Percentiles rank a stretch among this genome's conserved stretches.
phyloP scores from a whole-genome alignment of 345 rosid genomes.

The Syzygium grande region DNA sequence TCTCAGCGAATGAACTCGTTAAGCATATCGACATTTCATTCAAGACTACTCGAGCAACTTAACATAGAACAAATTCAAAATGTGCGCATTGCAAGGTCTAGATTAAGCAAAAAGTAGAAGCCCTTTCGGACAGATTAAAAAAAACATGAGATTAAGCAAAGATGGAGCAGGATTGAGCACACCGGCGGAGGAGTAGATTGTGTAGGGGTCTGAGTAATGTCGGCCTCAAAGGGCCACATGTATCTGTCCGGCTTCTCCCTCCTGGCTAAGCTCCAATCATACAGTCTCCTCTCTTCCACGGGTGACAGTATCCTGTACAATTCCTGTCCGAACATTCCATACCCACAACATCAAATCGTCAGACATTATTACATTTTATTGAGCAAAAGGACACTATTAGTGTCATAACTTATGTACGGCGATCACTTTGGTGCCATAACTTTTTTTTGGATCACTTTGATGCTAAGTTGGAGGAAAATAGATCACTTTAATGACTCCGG shows the following conservation, averaged over 20 bases:
- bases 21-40: not conserved
- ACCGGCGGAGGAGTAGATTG: conserved; percentile 59
- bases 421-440: too few relatives aligned
- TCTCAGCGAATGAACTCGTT: not conserved
- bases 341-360: not conserved
- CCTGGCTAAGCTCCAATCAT: conserved; percentile 90
- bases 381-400: too few relatives aligned
- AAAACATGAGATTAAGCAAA: not conserved
- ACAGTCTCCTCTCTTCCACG: conserved; percentile 69
- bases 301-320: conserved; percentile 58
- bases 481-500: too few relatives aligned
- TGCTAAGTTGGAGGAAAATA: too few relatives aligned
- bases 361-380: fast-evolving
- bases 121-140: too few relatives aligned
- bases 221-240: conserved; percentile 76
- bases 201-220: conserved; percentile 27
- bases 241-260: conserved; percentile 45
- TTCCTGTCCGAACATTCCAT: conserved; percentile 25
- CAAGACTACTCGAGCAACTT: not conserved
- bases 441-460: too few relatives aligned
- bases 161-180: not conserved
- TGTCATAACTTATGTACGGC: too few relatives aligned
- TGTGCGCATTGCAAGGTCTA: not conserved
- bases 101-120: not conserved
- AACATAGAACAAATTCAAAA: not conserved